Base-by-base conservation (phyloP, 768 basidiomycete species). In the Solioccasus polychromus region DNA sequence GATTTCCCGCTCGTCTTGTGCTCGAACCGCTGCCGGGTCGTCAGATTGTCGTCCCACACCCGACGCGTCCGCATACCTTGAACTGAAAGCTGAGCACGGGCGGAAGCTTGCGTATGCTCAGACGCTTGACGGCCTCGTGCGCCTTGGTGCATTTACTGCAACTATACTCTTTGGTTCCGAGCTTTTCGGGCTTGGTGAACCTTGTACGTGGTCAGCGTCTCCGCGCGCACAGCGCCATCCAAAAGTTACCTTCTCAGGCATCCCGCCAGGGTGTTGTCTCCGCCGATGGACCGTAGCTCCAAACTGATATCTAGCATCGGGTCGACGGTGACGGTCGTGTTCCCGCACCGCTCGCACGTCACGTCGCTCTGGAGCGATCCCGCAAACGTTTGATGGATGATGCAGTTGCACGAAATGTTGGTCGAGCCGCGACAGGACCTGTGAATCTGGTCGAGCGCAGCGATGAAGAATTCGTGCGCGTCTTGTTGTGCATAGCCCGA, bases 401-500 rank as follows among this genome's bases (percentile, higher is more conserved):
- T 82, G 58, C 95, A 98, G 51, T 86, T 89, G 64, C 93, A 95
- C 18, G 82, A 80, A 20, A 85, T 72, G 55, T 85, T 82, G 10
- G 85, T 88, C 43, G 80, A 81, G 1, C 87, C 82, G 30, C 84
- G 75, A 10, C 85, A 85, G 29, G 80, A 87, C 17, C 74, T 71
- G 62, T 98, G 94, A 10, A 96, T 87, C 53, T 92, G 87, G 58
- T 94, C 93, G 20, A 97, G 71, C 0, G 83, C 79, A 15, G 84
- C 76, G 23, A 91, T 88, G 64, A 91, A 88, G 60, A 83, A 87
- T 63, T 91, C 86, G 71, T 94, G 92, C 2, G 92, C 90, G 50
- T 97, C 94, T 59, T 95, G 95, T 63, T 98, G 95, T 0, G 90
- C 82, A 59, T 97, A 92, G 2, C 93, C 94, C 5, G 91, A 81